Evolutionary conservation across 495 filamentous ascomycete genomes (phyloP).

Genomic region (Hyaloscypha finlandica): DNA sequence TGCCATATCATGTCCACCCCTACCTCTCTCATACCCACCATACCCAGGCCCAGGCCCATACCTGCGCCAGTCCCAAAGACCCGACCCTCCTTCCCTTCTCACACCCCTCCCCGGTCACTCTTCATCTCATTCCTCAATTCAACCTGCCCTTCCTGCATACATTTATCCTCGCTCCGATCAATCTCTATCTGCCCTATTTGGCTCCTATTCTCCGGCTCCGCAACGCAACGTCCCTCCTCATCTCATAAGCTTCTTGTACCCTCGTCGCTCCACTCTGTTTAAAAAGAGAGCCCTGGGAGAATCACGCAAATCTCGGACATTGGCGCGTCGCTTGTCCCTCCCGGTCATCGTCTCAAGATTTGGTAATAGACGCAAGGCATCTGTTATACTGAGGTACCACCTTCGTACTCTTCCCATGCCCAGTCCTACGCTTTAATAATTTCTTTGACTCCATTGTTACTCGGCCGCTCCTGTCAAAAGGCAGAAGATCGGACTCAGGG

Average conservation of each 20-base stretch:
- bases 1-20: slow-evolving; percentile 1
- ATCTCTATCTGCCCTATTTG: slow-evolving; percentile 20
- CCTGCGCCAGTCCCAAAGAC: slow-evolving; percentile 2
- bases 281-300: slow-evolving; percentile 18
- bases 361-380: slow-evolving; percentile 33
- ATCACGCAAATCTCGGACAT: slow-evolving; percentile 29
- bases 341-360: slow-evolving; percentile 27
- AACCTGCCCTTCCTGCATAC: slow-evolving; percentile 4
- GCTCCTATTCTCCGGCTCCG: slow-evolving; percentile 25
- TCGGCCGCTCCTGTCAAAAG: slow-evolving; percentile 18
- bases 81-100: slow-evolving; percentile 15
- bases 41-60: neutral
- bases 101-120: slow-evolving; percentile 10
- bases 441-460: slow-evolving; percentile 21
- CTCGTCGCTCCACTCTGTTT: slow-evolving; percentile 30
- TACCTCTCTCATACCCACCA: neutral
- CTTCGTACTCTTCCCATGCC: slow-evolving; percentile 28
- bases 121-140: slow-evolving; percentile 18
- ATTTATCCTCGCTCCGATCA: slow-evolving; percentile 35
- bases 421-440: slow-evolving; percentile 6
- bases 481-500: slow-evolving; percentile 31
- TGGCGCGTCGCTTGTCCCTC: slow-evolving; percentile 28
- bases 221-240: slow-evolving; percentile 10
- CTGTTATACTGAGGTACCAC: slow-evolving; percentile 35
- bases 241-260: slow-evolving; percentile 27